phyloP scores from a whole-genome alignment of 2,329 filamentous ascomycete species.

The Rosellinia necatrix region DNA sequence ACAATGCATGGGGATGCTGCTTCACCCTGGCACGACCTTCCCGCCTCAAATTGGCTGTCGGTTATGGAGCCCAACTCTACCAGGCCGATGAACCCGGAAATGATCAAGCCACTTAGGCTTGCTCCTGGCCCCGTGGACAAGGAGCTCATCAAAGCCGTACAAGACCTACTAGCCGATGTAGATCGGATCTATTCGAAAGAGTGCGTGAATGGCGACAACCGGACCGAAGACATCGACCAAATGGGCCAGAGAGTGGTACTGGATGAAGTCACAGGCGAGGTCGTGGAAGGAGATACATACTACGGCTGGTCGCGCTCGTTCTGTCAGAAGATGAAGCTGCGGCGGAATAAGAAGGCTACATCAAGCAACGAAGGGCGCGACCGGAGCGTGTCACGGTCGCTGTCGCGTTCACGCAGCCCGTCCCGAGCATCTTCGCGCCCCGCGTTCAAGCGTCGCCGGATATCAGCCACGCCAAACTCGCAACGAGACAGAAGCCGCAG shows the following conservation, averaged over 20 bases:
- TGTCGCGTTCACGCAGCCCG: conserved; percentile 35
- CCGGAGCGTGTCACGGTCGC: conserved; percentile 41
- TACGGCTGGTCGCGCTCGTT: conserved; percentile 87
- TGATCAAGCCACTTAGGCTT: conserved; percentile 74
- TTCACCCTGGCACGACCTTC: conserved; percentile 79
- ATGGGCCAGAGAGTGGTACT: conserved; percentile 71
- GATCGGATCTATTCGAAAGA: conserved; percentile 68
- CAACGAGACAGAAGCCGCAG: conserved; percentile 42
- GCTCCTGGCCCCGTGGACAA: conserved; percentile 69
- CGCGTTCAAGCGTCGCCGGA: conserved; percentile 46
- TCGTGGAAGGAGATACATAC: conserved; percentile 73
- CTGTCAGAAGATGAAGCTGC: conserved; percentile 77
- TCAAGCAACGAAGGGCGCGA: conserved; percentile 31
- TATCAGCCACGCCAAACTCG: conserved; percentile 43
- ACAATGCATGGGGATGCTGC: conserved; percentile 75
- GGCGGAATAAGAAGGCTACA: conserved; percentile 44
- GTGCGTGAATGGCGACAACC: conserved; percentile 49
- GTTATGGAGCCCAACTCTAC: conserved; percentile 78
- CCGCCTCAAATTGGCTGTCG: conserved; percentile 79
- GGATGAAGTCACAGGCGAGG: conserved; percentile 69
- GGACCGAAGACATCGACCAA: conserved; percentile 69
- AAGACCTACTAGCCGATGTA: conserved; percentile 70
- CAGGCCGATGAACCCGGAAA: conserved; percentile 71
- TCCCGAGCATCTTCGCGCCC: conserved; percentile 45
- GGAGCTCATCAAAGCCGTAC: conserved; percentile 69